Evolutionary conservation across 208 protist genomes (phyloP).

Genomic region (Endotrypanum monterogeii): DNA sequence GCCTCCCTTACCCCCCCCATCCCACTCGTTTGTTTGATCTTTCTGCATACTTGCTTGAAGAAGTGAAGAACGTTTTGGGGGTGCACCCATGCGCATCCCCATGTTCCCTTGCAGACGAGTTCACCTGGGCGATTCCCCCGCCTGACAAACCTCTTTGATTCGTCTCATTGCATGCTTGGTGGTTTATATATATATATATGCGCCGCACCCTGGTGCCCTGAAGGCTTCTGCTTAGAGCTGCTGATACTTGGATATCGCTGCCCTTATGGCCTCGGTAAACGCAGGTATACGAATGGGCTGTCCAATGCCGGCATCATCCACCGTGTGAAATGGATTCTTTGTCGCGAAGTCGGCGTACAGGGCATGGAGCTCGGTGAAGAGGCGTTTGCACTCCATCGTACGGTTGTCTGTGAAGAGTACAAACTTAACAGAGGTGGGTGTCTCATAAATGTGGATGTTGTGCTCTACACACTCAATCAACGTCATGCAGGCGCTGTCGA

Average conservation of each 20-base stretch:
- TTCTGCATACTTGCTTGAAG: no score
- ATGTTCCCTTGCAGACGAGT: no score
- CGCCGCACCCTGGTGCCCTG: neutral
- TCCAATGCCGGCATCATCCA: constrained; percentile 83
- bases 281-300: constrained; percentile 84
- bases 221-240: neutral
- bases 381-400: constrained; percentile 48
- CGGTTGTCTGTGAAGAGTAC: constrained; percentile 74
- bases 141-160: neutral
- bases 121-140: no score
- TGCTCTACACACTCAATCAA: constrained; percentile 85
- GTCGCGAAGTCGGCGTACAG: constrained; percentile 79
- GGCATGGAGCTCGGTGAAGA: constrained; percentile 74
- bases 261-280: constrained; percentile 67
- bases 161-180: neutral
- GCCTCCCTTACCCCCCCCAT: no score
- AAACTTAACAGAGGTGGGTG: constrained; percentile 76
- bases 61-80: no score
- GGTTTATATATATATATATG: neutral
- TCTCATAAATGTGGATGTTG: constrained; percentile 89
- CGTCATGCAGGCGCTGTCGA: constrained; percentile 82
- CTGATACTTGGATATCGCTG: constrained; percentile 55
- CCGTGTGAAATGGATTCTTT: constrained; percentile 87
- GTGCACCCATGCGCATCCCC: no score
- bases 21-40: no score